Percentiles rank a stretch among this genome's conserved stretches.
Evolutionary conservation across 129 eudicot genomes (phyloP).

Genomic region (Centaurea solstitialis): DNA sequence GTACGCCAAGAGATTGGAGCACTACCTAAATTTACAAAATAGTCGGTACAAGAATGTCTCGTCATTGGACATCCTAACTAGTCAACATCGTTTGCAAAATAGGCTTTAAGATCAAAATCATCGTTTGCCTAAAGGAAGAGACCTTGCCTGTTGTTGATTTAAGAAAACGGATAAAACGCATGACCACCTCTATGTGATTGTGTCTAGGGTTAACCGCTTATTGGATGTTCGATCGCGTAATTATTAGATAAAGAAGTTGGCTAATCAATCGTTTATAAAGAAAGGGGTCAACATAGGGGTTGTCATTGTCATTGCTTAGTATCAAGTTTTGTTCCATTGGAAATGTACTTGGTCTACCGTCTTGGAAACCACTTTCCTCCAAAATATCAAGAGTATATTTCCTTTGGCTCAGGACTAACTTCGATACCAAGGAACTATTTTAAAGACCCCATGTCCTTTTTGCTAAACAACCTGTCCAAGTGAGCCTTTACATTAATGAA

Average conservation of each 20-base stretch:
- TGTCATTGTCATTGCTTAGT: too few relatives aligned
- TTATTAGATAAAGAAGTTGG: too few relatives aligned
- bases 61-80: not conserved
- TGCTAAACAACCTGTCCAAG: not conserved
- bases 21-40: not conserved
- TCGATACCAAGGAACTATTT: not conserved
- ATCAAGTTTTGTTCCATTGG: too few relatives aligned
- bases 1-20: not conserved
- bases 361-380: not conserved
- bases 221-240: not conserved
- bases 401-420: not conserved
- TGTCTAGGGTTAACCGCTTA: not conserved
- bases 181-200: not conserved
- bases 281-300: too few relatives aligned
- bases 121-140: not conserved
- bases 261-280: too few relatives aligned
- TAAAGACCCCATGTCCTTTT: not conserved
- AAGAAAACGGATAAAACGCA: not conserved
- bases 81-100: too few relatives aligned
- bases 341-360: too few relatives aligned
- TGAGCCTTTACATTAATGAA: not conserved
- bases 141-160: not conserved
- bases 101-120: not conserved
- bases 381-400: not conserved
- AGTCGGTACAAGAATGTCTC: not conserved